Base-by-base conservation (phyloP, 352 stramenopile genomes). In the Globisporangium ultimum region DNA sequence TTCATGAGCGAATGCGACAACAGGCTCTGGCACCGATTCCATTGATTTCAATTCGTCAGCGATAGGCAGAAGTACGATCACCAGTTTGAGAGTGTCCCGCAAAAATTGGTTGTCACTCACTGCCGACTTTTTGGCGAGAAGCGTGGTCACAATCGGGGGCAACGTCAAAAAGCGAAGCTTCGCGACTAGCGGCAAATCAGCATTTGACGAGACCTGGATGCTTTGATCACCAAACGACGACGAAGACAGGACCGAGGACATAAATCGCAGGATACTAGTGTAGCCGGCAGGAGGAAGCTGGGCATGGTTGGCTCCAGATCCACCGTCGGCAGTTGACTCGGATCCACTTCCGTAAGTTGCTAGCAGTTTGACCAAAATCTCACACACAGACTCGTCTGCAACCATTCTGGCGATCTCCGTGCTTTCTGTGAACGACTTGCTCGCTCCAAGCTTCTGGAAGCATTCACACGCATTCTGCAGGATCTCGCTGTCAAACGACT, bases 401-500 rank as follows among this genome's bases (percentile, higher is more conserved):
- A 87, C 50, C 52, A 80, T 71, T 17, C 56, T 59, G 4, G 74
- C 67, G 57, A 87, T 74, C 18, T 53, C 48, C 4, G 67, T 18
- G 18, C 67, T 71, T 9, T 68, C 64, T 6, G 58, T 53, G 28
- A 87, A 88, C 6, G 68, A 66, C 2, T 54, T 43, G 55, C 78
- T 89, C 14, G 81, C 65, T 12, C 61, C 74, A 3, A 91, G 58
- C 28, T 78, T 74, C 32, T 78, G 67, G 17, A 91, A 61, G 20
- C 68, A 65, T 14, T 75, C 73, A 42, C 75, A 87, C n/a, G 68
- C 76, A 48, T 68, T 78, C 62, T 76, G 58, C 14, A 87, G 14
- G 36, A 91, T 85, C 28, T 88, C 79, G 7, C 55, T 56, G 48
- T 92, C 82, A 4, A 70, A 73, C 0, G 80, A 87, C 1, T 69